Evolutionary conservation across 352 stramenopile species (phyloP).

Genomic region (Globisporangium emineosum): DNA sequence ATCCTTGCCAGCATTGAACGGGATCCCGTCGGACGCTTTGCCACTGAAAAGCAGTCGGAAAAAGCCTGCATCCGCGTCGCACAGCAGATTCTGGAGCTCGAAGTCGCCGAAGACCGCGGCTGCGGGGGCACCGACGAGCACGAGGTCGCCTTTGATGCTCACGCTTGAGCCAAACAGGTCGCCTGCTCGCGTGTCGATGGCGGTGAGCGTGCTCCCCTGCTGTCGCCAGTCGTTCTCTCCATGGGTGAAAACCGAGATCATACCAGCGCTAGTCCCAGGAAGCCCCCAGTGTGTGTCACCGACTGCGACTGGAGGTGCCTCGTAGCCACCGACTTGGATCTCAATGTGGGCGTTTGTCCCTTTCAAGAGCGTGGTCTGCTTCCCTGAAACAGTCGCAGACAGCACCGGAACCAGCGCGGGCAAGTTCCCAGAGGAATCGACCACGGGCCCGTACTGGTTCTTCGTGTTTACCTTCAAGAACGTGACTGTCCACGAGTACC

Average conservation of each 20-base stretch:
- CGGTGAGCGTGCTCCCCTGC: slow-evolving; percentile 52
- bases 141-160: slow-evolving; percentile 41
- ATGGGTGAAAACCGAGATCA: slow-evolving; percentile 62
- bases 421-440: slow-evolving; percentile 65
- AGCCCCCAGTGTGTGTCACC: slow-evolving; percentile 51
- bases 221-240: slow-evolving; percentile 76
- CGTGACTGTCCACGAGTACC: slow-evolving; percentile 85
- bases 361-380: slow-evolving; percentile 34
- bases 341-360: slow-evolving; percentile 54
- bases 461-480: slow-evolving; percentile 78
- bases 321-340: slow-evolving; percentile 54
- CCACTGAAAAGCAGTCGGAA: slow-evolving; percentile 64
- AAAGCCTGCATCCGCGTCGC: slow-evolving; percentile 67
- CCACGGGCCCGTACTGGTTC: slow-evolving; percentile 65
- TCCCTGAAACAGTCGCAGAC: slow-evolving; percentile 18
- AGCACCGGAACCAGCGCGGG: slow-evolving; percentile 58
- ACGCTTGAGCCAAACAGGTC: slow-evolving; percentile 80
- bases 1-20: slow-evolving; percentile 52
- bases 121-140: slow-evolving; percentile 63
- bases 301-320: slow-evolving; percentile 24
- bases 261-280: slow-evolving; percentile 52
- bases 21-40: slow-evolving; percentile 46
- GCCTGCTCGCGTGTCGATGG: slow-evolving; percentile 49
- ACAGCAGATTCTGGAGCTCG: slow-evolving; percentile 69
- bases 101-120: slow-evolving; percentile 70